Evolutionary conservation across 129 eudicot genomes (phyloP).

Genomic region (Pseudognaphalium luteoalbum): DNA sequence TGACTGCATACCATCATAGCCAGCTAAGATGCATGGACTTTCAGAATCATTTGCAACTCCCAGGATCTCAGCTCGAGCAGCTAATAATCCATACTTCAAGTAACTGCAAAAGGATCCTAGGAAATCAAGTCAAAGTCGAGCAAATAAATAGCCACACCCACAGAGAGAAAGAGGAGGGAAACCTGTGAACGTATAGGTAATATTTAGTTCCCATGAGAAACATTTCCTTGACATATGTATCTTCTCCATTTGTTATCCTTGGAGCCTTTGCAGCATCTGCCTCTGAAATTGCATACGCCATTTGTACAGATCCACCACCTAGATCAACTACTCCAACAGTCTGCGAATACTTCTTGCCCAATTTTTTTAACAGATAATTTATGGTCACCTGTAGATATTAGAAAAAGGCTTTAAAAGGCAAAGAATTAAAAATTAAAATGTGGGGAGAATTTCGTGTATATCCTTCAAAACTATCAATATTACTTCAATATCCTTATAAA

Average conservation of each 20-base stretch:
- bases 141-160: neutral
- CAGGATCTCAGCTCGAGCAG: constrained; percentile 98
- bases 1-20: constrained; percentile 59
- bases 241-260: constrained; percentile 67
- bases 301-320: constrained; percentile 99
- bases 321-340: constrained; percentile 99
- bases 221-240: constrained; percentile 88
- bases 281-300: constrained; percentile 98
- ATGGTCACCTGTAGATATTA: constrained; percentile 72
- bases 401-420: neutral
- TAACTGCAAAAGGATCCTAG: constrained; percentile 53
- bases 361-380: constrained; percentile 71
- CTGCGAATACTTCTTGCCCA: constrained; percentile 67
- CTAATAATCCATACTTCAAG: constrained; percentile 91
- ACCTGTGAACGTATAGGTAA: constrained; percentile 98
- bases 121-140: neutral
- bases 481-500: no score
- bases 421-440: neutral
- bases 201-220: constrained; percentile 81
- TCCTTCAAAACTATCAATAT: no score
- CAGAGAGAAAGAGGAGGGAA: neutral
- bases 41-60: constrained; percentile 58
- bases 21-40: constrained; percentile 76
- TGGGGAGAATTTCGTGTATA: no score
- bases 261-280: constrained; percentile 95